Conservation (phyloP, 169 alveolate genomes). For the Theileria annulata region DNA sequence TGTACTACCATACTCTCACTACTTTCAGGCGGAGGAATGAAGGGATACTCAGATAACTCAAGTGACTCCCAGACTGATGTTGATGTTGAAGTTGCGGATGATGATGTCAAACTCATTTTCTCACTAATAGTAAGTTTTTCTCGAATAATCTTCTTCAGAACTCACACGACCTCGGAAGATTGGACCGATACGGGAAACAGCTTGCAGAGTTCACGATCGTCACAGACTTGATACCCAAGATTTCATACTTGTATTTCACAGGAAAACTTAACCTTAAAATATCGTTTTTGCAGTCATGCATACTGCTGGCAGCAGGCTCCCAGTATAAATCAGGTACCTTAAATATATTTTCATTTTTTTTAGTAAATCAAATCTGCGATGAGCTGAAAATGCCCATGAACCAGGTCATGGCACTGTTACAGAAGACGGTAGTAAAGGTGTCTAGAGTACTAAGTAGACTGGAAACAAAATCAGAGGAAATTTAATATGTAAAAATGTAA, state of each 20-base stretch:
- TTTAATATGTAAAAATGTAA: neutral
- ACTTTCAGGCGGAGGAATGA: slow-evolving; percentile 30
- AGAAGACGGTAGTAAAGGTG: slow-evolving; percentile 55
- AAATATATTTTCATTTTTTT: neutral
- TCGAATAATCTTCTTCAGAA: slow-evolving; percentile 6
- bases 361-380: slow-evolving; percentile 31
- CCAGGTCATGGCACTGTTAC: slow-evolving; percentile 68
- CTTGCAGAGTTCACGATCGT: slow-evolving; percentile 62
- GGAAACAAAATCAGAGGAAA: neutral
- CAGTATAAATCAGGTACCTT: slow-evolving; percentile 53
- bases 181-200: slow-evolving; percentile 62
- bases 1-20: slow-evolving; percentile 50
- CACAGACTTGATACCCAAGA: slow-evolving; percentile 60
- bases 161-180: slow-evolving; percentile 57
- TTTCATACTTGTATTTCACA: slow-evolving; percentile 48
- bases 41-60: neutral
- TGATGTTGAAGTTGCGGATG: neutral
- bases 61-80: neutral
- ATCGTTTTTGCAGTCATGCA: slow-evolving; percentile 57
- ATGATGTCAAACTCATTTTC: neutral
- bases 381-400: slow-evolving; percentile 71
- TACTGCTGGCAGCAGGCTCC: slow-evolving; percentile 58
- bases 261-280: slow-evolving; percentile 38
- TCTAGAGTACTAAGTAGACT: slow-evolving; percentile 29
- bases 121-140: slow-evolving; percentile 13